phyloP scores from a whole-genome alignment of 2,329 filamentous ascomycete genomes.

The Talaromyces pinophilus region DNA sequence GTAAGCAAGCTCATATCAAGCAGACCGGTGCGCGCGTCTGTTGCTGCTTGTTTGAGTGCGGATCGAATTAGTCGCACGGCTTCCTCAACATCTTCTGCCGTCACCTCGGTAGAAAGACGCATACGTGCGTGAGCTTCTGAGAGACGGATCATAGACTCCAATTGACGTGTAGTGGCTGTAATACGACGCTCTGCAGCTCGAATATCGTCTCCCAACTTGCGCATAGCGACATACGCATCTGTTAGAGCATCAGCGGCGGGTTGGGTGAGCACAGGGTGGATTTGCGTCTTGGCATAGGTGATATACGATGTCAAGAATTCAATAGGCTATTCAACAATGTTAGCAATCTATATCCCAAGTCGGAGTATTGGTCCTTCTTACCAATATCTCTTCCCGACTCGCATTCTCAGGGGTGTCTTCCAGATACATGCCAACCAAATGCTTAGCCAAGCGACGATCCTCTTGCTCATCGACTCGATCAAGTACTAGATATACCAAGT shows the following conservation, averaged over 20 bases:
- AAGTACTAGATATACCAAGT: conserved; percentile 93
- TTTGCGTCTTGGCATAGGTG: conserved; percentile 84
- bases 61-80: conserved; percentile 90
- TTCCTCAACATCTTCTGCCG: conserved; percentile 79
- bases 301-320: conserved; percentile 97
- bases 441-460: conserved; percentile 85
- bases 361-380: conserved; percentile 52
- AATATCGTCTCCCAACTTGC: conserved; percentile 83
- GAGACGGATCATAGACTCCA: conserved; percentile 98
- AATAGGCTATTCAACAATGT: conserved; percentile 63
- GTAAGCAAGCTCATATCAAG: conserved; percentile 97
- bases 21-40: conserved; percentile 81
- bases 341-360: conserved; percentile 25
- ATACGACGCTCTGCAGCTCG: conserved; percentile 91
- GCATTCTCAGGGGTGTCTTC: conserved; percentile 91
- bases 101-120: conserved; percentile 77
- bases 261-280: conserved; percentile 78
- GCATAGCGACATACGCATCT: conserved; percentile 89
- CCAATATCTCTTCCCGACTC: conserved; percentile 73
- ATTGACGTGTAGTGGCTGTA: conserved; percentile 92
- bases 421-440: conserved; percentile 93
- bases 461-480: conserved; percentile 89
- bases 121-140: conserved; percentile 97
- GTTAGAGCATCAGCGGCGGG: conserved; percentile 83
- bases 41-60: conserved; percentile 95